phyloP scores from a whole-genome alignment of 495 filamentous ascomycete genomes.

The Penicillium coprophilum region DNA sequence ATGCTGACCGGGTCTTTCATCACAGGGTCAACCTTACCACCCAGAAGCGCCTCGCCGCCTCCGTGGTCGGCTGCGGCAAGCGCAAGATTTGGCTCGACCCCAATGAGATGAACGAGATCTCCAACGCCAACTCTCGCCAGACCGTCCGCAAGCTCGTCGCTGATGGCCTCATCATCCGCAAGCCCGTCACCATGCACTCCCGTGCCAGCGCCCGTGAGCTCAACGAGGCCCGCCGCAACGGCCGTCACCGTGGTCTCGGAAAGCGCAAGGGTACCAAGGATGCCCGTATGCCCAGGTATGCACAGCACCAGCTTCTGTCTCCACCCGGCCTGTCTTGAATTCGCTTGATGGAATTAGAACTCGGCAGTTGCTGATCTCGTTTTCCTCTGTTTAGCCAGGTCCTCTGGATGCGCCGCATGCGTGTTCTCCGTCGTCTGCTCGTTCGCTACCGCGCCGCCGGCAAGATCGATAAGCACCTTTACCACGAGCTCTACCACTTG shows the following conservation, averaged over 20 bases:
- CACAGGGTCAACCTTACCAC: constrained; percentile 97
- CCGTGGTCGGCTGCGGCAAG: constrained; percentile 97
- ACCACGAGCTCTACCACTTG: constrained; percentile 99
- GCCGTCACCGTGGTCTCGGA: constrained; percentile 96
- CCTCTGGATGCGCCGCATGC: constrained; percentile 99
- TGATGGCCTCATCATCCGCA: constrained; percentile 99
- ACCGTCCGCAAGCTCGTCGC: constrained; percentile 99
- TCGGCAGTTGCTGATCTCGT: constrained; percentile 18
- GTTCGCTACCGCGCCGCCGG: constrained; percentile 99
- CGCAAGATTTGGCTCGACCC: constrained; percentile 99
- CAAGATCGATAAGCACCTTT: constrained; percentile 99
- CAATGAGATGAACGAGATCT: constrained; percentile 98
- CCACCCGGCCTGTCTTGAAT: not conserved
- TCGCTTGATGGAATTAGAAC: not conserved
- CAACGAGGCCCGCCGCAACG: constrained; percentile 83
- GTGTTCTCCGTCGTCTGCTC: constrained; percentile 95
- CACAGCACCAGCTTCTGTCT: constrained; percentile 8
- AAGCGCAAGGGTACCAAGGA: constrained; percentile 99
- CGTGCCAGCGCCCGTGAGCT: constrained; percentile 90
- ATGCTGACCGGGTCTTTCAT: constrained; percentile 37
- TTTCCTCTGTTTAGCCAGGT: constrained; percentile 63
- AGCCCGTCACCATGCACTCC: constrained; percentile 99
- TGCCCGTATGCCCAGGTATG: constrained; percentile 98
- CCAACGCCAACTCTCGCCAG: constrained; percentile 99
- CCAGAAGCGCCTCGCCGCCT: constrained; percentile 99